Percentiles rank a stretch among this genome's conserved stretches.
Evolutionary conservation across 2,329 filamentous ascomycete genomes (phyloP).

Genomic region (Zymoseptoria ardabiliae): DNA sequence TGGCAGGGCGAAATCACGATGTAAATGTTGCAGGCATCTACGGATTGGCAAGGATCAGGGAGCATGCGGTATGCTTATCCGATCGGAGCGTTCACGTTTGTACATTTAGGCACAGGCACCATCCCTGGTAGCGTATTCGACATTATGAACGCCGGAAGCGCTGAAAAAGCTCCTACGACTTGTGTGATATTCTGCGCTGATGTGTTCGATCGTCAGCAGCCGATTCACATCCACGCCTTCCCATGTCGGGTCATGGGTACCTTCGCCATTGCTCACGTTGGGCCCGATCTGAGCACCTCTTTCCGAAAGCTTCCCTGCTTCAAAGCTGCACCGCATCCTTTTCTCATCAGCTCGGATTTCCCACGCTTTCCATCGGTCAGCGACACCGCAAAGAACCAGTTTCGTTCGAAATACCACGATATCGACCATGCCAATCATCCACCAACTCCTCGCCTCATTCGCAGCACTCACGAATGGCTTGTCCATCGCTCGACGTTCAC

Average conservation of each 20-base stretch:
- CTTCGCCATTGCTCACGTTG: not conserved
- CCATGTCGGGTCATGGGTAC: not conserved
- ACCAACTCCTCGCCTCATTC: not conserved
- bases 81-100: not conserved
- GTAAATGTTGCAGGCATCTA: slow-evolving; percentile 28
- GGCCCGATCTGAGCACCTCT: not conserved
- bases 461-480: not conserved
- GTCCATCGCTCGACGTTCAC: not conserved
- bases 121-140: not conserved
- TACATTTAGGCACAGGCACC: not conserved
- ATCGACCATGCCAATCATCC: not conserved
- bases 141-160: not conserved
- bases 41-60: not conserved
- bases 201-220: not conserved
- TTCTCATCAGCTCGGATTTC: not conserved
- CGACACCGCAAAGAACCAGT: not conserved
- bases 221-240: not conserved
- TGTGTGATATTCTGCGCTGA: not conserved
- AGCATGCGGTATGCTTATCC: not conserved
- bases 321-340: not conserved
- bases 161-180: not conserved
- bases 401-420: not conserved
- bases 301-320: not conserved
- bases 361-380: not conserved
- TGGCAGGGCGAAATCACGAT: slow-evolving; percentile 85